Evolutionary conservation across 2,329 filamentous ascomycete genomes (phyloP).

Genomic region (Paraphaeosphaeria minitans): DNA sequence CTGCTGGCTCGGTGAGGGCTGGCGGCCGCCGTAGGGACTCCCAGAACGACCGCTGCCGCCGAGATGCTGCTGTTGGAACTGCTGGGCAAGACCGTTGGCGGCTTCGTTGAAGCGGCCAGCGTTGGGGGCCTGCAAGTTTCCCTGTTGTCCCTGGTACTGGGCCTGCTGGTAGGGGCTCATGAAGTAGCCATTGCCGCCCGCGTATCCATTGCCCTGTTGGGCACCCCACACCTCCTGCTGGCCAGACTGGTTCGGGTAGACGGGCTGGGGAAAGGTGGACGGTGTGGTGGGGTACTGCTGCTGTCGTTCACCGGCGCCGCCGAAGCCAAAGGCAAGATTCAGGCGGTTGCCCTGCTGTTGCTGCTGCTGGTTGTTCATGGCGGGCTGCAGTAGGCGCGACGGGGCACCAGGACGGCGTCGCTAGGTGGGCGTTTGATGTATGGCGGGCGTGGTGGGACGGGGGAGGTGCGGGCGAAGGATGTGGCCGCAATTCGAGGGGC

Average conservation of each 20-base stretch:
- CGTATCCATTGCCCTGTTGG: conserved; percentile 52
- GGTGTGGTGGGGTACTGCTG: conserved; percentile 70
- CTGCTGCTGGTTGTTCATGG: conserved; percentile 46
- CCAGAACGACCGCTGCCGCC: conserved; percentile 70
- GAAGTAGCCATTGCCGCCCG: conserved; percentile 53
- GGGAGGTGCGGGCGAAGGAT: conserved; percentile 13
- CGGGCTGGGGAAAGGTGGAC: conserved; percentile 93
- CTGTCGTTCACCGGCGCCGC: conserved; percentile 43
- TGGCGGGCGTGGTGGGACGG: conserved; percentile 14
- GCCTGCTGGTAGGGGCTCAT: conserved; percentile 55
- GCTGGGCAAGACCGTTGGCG: conserved; percentile 89
- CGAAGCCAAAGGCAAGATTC: conserved; percentile 59
- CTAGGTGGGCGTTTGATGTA: conserved; percentile 13
- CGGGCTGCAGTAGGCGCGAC: conserved; percentile 17
- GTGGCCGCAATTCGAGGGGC: conserved; percentile 20
- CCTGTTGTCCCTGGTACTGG: conserved; percentile 57
- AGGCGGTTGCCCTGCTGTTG: conserved; percentile 53
- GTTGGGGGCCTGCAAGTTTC: conserved; percentile 56
- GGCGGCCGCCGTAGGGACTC: conserved; percentile 68
- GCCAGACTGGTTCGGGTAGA: conserved; percentile 66
- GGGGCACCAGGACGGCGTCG: conserved; percentile 11
- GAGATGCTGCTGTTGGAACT: conserved; percentile 96
- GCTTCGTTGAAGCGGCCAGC: conserved; percentile 71
- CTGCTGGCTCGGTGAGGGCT: conserved; percentile 69
- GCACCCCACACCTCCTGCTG: conserved; percentile 66